Conservation (phyloP, 768 basidiomycete species). For the Boletellus emodensis region DNA sequence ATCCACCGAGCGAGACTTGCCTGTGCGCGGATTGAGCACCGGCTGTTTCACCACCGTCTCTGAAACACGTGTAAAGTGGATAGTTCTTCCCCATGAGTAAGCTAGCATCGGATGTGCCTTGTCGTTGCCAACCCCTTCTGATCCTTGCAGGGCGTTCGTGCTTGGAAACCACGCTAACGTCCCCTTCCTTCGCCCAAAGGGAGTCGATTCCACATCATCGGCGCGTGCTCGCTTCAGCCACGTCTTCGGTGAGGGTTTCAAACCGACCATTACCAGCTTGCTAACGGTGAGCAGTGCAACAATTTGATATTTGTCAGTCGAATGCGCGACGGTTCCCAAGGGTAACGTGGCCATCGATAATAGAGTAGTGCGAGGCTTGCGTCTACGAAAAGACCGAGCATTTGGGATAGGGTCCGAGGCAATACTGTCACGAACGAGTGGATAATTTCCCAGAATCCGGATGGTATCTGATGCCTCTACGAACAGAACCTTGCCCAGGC, state of each 20-base stretch:
- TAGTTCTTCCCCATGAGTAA: conserved; percentile 76
- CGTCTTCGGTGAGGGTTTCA: conserved; percentile 89
- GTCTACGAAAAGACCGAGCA: conserved; percentile 37
- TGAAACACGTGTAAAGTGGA: conserved; percentile 63
- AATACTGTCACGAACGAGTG: conserved; percentile 23
- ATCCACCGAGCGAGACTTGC: conserved; percentile 57
- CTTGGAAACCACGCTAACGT: conserved; percentile 83
- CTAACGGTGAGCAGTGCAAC: conserved; percentile 84
- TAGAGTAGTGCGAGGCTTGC: conserved; percentile 58
- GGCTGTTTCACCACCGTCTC: conserved; percentile 54
- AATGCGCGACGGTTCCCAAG: conserved; percentile 65
- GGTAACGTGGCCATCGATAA: conserved; percentile 81
- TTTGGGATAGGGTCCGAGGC: conserved; percentile 15
- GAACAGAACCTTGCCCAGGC: conserved; percentile 89
- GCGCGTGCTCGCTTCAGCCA: conserved; percentile 78
- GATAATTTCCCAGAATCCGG: conserved; percentile 90
- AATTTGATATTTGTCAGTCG: conserved; percentile 75
- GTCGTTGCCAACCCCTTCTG: conserved; percentile 13
- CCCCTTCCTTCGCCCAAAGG: conserved; percentile 53
- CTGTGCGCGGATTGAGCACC: conserved; percentile 50
- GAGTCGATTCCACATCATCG: conserved; percentile 39
- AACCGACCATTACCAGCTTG: conserved; percentile 88
- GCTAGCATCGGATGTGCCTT: conserved; percentile 63
- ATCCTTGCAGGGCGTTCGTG: conserved; percentile 29
- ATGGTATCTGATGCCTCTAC: conserved; percentile 93